Evolutionary conservation across 2,329 filamentous ascomycete species (phyloP).

Genomic region (Chrysosphaeria jannelii): DNA sequence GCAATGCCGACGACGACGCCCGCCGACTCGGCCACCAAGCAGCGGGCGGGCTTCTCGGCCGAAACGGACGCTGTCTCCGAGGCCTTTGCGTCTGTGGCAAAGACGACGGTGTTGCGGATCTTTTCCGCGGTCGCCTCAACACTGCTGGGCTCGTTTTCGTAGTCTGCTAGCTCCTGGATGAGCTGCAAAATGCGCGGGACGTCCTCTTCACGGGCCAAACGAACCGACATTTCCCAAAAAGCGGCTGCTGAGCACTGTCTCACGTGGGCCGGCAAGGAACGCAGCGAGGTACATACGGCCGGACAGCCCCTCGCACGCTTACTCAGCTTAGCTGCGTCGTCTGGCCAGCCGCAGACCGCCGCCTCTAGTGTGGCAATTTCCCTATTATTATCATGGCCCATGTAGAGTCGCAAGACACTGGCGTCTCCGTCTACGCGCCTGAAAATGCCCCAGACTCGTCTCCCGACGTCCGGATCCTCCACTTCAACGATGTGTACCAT

Average conservation of each 20-base stretch:
- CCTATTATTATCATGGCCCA: no score
- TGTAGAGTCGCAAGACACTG: no score
- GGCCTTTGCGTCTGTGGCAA: conserved; percentile 19
- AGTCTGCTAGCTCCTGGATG: conserved; percentile 62
- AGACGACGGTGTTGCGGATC: conserved; percentile 48
- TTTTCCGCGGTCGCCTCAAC: conserved; percentile 54
- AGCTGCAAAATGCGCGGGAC: conserved; percentile 51
- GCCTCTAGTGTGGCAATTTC: no score
- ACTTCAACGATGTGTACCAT: conserved; percentile 90
- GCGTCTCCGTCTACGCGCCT: no score
- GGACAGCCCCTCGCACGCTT: neutral
- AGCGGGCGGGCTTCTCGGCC: conserved; percentile 35
- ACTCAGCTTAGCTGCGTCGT: no score
- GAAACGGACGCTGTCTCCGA: conserved; percentile 20
- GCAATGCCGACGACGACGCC: conserved; percentile 39
- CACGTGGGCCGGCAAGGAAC: no score
- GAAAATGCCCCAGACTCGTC: conserved; percentile 6
- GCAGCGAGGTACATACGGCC: conserved; percentile 6
- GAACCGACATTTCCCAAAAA: conserved; percentile 13
- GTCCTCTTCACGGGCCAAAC: conserved; percentile 32
- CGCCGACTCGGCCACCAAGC: conserved; percentile 31
- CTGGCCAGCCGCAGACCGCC: no score
- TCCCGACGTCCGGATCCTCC: conserved; percentile 52
- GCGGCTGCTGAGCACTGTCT: no score
- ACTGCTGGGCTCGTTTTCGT: conserved; percentile 45